A percentile compares a stretch with the other conserved stretches of the same genome.
Conservation (phyloP, 176 grass and related monocot genomes). For the Dactylis glomerata region DNA sequence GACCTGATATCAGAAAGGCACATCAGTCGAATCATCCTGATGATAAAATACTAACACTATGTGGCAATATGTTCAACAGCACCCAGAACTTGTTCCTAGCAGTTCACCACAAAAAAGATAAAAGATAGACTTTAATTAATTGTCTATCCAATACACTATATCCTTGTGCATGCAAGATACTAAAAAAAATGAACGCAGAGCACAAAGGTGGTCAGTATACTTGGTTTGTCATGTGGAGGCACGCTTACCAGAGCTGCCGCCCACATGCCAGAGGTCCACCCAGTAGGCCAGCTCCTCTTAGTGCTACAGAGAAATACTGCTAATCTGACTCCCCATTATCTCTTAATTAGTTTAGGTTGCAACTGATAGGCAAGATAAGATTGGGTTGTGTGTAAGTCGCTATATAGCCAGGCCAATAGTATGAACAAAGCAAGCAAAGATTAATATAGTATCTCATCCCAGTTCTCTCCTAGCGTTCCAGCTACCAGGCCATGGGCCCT, state of each 20-base stretch:
- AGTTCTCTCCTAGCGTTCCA: neutral
- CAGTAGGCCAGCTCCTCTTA: neutral
- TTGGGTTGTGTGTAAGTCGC: slow-evolving; percentile 1
- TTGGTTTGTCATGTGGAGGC: neutral
- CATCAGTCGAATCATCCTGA: slow-evolving; percentile 6
- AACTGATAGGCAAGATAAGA: neutral
- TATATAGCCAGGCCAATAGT: neutral
- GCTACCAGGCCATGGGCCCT: neutral
- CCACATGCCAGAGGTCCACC: neutral
- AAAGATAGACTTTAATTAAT: neutral
- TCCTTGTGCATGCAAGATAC: neutral
- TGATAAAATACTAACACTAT: slow-evolving; percentile 15
- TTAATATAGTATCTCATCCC: neutral
- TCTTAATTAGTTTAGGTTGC: neutral
- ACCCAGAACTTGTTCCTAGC: neutral
- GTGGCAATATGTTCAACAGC: neutral
- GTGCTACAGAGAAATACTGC: neutral
- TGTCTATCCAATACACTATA: neutral
- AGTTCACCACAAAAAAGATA: neutral
- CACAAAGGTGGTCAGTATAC: neutral
- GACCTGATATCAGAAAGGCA: slow-evolving; percentile 56
- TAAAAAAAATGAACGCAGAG: neutral
- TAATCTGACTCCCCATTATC: neutral
- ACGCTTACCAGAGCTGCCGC: neutral
- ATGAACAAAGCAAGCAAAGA: neutral